These are phyloP conservation scores for Cladosporium sphaerospermum DNA, from an alignment of 2,329 filamentous ascomycete species.

Conservation along the genomic window DNA sequence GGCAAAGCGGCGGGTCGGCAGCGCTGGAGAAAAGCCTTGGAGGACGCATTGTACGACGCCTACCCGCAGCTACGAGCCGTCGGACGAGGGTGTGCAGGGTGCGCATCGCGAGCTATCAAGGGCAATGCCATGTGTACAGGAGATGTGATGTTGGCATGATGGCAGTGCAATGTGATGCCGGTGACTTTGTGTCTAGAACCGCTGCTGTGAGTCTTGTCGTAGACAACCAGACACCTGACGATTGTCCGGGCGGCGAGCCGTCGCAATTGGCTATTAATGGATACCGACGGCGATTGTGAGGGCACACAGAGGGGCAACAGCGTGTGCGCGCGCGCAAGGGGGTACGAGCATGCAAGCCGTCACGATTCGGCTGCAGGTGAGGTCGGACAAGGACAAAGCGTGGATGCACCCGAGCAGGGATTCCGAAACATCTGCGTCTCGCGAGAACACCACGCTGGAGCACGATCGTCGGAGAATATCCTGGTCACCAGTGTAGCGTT, in stretches of 20 bases:
- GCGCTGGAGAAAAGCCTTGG: constrained; percentile 7
- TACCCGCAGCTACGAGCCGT: constrained; percentile 8
- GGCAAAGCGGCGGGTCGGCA: constrained; percentile 12
- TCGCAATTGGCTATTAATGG: constrained; percentile 8
- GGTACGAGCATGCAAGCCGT: constrained; percentile 12
- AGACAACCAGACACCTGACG: neutral
- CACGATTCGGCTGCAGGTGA: constrained; percentile 16
- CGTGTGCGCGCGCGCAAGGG: constrained; percentile 13
- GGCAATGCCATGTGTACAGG: constrained; percentile 2
- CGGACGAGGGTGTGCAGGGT: constrained; percentile 3
- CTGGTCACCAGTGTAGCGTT: neutral
- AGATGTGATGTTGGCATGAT: neutral
- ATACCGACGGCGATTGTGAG: neutral
- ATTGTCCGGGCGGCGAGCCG: constrained; percentile 1
- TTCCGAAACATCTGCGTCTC: constrained; percentile 5
- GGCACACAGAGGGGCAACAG: constrained; percentile 10
- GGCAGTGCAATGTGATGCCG: neutral
- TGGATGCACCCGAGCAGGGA: constrained; percentile 15
- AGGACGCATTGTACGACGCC: constrained; percentile 10
- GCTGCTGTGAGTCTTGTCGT: constrained; percentile 2
- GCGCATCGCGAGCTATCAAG: neutral
- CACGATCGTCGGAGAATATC: constrained; percentile 11
- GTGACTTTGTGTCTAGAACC: constrained; percentile 10
- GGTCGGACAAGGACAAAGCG: constrained; percentile 15
- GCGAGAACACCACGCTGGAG: neutral